phyloP scores from a whole-genome alignment of 2,329 filamentous ascomycete genomes.

The Nothopassalora personata region DNA sequence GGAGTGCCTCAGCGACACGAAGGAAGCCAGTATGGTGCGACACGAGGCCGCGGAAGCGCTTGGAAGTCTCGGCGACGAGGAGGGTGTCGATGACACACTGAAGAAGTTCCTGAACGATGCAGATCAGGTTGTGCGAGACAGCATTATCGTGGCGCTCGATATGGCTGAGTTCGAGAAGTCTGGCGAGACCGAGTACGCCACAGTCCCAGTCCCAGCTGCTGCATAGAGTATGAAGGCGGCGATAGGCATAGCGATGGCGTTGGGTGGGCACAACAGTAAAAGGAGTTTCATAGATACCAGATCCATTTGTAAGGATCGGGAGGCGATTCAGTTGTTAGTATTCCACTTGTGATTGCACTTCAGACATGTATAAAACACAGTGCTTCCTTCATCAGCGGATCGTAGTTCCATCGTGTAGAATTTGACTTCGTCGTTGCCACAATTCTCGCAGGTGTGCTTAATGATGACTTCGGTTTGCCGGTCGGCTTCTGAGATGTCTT shows the following conservation, averaged over 20 bases:
- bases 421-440: constrained; percentile 74
- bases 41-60: constrained; percentile 96
- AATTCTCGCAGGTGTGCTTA: constrained; percentile 69
- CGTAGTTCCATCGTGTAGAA: constrained; percentile 82
- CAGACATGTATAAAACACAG: constrained; percentile 76
- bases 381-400: constrained; percentile 90
- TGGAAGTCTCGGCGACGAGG: constrained; percentile 86
- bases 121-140: constrained; percentile 90
- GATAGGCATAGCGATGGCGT: background rate
- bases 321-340: constrained; percentile 52
- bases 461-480: constrained; percentile 59
- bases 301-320: background rate
- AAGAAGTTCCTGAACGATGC: constrained; percentile 81
- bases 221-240: constrained; percentile 8
- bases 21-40: constrained; percentile 92
- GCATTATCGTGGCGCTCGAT: constrained; percentile 88
- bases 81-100: constrained; percentile 82
- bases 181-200: constrained; percentile 82
- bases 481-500: constrained; percentile 72
- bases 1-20: constrained; percentile 66
- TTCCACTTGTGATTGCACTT: constrained; percentile 76
- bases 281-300: background rate
- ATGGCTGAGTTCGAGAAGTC: constrained; percentile 97
- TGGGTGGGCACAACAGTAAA: background rate
- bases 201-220: constrained; percentile 57